Percentiles rank a stretch among this genome's conserved stretches.
Conservation (phyloP, 139 green algal species). For the Mesotaenium endlicherianum region DNA sequence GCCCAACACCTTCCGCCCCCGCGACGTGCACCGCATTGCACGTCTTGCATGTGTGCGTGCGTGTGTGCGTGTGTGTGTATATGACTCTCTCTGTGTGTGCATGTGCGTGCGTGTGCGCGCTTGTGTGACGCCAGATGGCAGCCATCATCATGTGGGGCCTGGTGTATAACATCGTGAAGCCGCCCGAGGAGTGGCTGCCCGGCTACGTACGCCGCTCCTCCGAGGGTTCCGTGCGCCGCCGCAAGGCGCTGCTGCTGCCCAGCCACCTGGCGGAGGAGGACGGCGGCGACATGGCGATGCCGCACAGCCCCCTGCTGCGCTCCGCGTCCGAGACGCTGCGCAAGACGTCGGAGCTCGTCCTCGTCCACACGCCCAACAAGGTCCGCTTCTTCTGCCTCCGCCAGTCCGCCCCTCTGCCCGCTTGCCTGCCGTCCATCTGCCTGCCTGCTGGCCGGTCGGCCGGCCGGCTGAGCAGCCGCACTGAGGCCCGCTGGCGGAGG, state of each 20-base stretch:
- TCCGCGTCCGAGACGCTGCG: neutral
- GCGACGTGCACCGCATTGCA: too few species aligned
- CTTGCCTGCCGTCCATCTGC: too few species aligned
- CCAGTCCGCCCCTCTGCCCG: too few species aligned
- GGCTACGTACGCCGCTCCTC: neutral
- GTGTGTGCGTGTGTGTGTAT: neutral
- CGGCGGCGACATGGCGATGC: neutral
- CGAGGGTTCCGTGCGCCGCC: neutral
- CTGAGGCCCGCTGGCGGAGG: too few species aligned
- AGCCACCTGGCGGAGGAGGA: neutral
- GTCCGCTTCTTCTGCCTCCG: too few species aligned
- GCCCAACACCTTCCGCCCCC: too few species aligned
- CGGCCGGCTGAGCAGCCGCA: too few species aligned
- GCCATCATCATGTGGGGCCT: slow-evolving; percentile 39
- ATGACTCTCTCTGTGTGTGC: neutral
- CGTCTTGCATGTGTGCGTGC: neutral
- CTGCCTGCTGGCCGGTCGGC: too few species aligned
- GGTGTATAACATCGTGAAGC: slow-evolving; percentile 33
- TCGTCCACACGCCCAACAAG: neutral
- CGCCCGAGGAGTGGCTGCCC: slow-evolving; percentile 27
- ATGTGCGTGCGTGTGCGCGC: neutral
- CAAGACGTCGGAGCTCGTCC: neutral
- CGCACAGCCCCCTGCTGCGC: neutral
- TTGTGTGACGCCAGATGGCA: slow-evolving; percentile 9
- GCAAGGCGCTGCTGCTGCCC: neutral